Percentiles rank a stretch among this genome's conserved stretches.
Evolutionary conservation across 352 stramenopile genomes (phyloP).

Genomic region (Globisporangium canariense): DNA sequence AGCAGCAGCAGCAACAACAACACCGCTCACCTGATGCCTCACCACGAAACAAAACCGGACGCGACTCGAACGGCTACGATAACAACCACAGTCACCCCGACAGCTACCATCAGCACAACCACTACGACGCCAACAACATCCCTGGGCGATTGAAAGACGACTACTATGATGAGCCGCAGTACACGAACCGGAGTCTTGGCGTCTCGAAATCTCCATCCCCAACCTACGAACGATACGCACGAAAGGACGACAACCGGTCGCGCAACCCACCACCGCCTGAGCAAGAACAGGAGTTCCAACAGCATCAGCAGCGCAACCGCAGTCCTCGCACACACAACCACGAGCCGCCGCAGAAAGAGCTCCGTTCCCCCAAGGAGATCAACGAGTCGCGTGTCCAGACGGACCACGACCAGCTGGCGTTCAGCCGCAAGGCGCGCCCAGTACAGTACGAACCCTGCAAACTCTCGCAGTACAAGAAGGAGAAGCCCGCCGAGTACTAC

Average conservation of each 20-base stretch:
- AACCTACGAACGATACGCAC: constrained; percentile 8
- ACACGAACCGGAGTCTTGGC: constrained; percentile 1
- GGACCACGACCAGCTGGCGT: constrained; percentile 70
- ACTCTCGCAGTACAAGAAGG: constrained; percentile 84
- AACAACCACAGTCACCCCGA: constrained; percentile 28
- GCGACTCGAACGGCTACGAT: constrained; percentile 24
- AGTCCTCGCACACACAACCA: background rate
- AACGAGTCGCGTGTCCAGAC: constrained; percentile 58
- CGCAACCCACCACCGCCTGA: background rate
- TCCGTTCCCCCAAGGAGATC: constrained; percentile 44
- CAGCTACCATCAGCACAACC: constrained; percentile 19
- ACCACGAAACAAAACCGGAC: constrained; percentile 29
- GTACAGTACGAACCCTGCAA: constrained; percentile 85
- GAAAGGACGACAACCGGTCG: background rate
- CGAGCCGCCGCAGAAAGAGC: constrained; percentile 23
- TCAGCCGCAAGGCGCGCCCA: constrained; percentile 64
- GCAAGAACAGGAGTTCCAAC: background rate
- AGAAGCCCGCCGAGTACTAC: constrained; percentile 81
- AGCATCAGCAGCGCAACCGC: constrained; percentile 8
- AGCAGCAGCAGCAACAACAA: constrained; percentile 7
- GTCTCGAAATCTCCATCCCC: constrained; percentile 6
- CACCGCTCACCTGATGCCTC: constrained; percentile 22
- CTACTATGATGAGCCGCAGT: constrained; percentile 21
- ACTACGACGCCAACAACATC: constrained; percentile 21
- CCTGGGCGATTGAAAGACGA: constrained; percentile 35